Conservation (phyloP, 2,329 filamentous ascomycete genomes). For the Aspergillus quadricinctus region DNA sequence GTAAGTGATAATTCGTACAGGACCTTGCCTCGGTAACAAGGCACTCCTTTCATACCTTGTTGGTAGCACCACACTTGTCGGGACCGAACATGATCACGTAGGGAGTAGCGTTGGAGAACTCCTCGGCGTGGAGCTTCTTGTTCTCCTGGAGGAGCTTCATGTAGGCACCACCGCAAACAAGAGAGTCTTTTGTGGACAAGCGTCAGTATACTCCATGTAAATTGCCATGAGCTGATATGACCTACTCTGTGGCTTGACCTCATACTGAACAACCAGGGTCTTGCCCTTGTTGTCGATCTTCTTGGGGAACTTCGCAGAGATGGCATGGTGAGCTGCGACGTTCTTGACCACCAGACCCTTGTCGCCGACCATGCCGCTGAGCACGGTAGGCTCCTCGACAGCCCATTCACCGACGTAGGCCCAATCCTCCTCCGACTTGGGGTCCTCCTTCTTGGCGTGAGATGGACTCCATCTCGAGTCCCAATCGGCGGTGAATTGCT, state of each 20-base stretch:
- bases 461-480: conserved; percentile 89
- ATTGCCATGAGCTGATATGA: conserved; percentile 16
- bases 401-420: conserved; percentile 95
- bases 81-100: conserved; percentile 99
- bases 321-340: conserved; percentile 95
- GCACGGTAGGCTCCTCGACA: conserved; percentile 86
- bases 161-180: conserved; percentile 98
- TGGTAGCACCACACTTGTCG: conserved; percentile 98
- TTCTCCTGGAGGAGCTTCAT: conserved; percentile 98
- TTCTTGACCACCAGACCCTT: conserved; percentile 98
- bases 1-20: conserved; percentile 1
- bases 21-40: background rate
- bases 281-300: conserved; percentile 97
- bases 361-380: conserved; percentile 90
- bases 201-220: background rate
- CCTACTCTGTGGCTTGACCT: conserved; percentile 97
- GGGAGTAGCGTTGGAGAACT: conserved; percentile 95
- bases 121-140: conserved; percentile 91
- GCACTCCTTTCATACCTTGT: conserved; percentile 69
- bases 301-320: conserved; percentile 97
- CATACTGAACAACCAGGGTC: conserved; percentile 95
- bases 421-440: conserved; percentile 81
- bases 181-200: conserved; percentile 60
- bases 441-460: conserved; percentile 92
- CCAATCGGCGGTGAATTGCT: conserved; percentile 98